These are phyloP conservation scores for Alternaria incomplexa DNA, from an alignment of 2,329 filamentous ascomycete genomes.

Conservation along the genomic window DNA sequence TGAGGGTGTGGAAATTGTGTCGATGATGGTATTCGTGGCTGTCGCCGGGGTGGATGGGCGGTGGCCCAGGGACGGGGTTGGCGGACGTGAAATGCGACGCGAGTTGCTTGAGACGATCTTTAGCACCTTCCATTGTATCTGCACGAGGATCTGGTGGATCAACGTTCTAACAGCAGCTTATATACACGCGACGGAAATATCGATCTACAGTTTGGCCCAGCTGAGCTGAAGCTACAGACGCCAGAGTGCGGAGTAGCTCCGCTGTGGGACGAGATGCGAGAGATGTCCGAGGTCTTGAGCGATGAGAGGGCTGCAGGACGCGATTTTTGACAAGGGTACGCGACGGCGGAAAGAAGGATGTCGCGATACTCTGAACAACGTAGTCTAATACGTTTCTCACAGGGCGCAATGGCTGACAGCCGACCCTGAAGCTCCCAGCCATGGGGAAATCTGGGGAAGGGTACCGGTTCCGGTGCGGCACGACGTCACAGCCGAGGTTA, in stretches of 20 bases:
- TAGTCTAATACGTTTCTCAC: neutral
- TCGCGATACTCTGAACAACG: neutral
- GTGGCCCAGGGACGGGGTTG: slow-evolving; percentile 32
- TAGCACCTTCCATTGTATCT: slow-evolving; percentile 17
- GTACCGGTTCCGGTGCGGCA: slow-evolving; percentile 16
- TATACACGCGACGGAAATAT: slow-evolving; percentile 4
- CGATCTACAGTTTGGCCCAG: slow-evolving; percentile 8
- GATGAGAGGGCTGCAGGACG: neutral
- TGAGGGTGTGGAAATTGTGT: slow-evolving; percentile 76
- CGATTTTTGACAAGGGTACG: neutral
- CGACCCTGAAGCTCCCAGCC: neutral
- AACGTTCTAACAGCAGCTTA: neutral
- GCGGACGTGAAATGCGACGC: slow-evolving; percentile 47
- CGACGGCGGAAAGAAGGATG: neutral
- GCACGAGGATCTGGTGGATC: neutral
- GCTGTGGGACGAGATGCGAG: slow-evolving; percentile 4
- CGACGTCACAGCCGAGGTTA: slow-evolving; percentile 40
- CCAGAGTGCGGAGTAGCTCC: slow-evolving; percentile 25
- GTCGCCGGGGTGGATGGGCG: slow-evolving; percentile 47
- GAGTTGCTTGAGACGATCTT: slow-evolving; percentile 44
- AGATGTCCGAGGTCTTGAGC: neutral
- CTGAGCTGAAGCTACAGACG: slow-evolving; percentile 14
- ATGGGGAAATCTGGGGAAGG: slow-evolving; percentile 28
- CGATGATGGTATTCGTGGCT: slow-evolving; percentile 52
- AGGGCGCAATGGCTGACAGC: neutral